Evolutionary conservation across 2,329 filamentous ascomycete species (phyloP), one percentile per base, ranked within the genome.

Genomic region (Ustulina deusta): DNA sequence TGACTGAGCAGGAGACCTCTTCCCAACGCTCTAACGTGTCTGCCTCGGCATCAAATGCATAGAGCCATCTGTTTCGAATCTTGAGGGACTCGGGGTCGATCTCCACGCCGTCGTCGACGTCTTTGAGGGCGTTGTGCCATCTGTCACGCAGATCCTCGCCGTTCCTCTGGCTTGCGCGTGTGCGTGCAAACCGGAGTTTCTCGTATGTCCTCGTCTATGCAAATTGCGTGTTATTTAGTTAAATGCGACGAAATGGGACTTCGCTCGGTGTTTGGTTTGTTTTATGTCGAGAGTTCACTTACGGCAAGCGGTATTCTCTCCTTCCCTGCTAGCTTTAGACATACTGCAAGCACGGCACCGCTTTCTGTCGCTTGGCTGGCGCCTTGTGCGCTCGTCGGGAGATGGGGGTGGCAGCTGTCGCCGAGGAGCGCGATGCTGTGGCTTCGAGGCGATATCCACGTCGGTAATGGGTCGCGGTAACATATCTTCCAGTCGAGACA

Each of bases 401-500:
- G 73, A 72, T 87, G 86, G 0, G 85, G 81, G 71, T 87, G 85
- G 58, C 85, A 86, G 52, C 83, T 83, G 70, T 87, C 86, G 1
- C 86, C 86, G 0, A 87, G 77, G 32, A 87, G 76, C 1, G 81
- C 83, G 60, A 86, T 85, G 48, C 81, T 79, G 42, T 84, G 82
- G 62, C 83, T 82, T n/a, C 77, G 76, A 25, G 60, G 67, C 0
- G 82, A 84, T 0, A 86, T 80, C 86, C 85, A 87, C 0, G 80
- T 83, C 0, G 84, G 82, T 10, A 85, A 77, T 0, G 85, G 85
- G 71, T 86, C 83, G 46, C 85, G 80, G 67, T 85, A 86, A 51
- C 84, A 84, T 27, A 87, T 83, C 70, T 86, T 86, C 84, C 84
- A 87, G 71, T 86, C 84, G 1, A 87, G 79, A 25, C 83, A 82